Conservation (phyloP, 2,329 filamentous ascomycete genomes). For the Coniochaeta prunicola region DNA sequence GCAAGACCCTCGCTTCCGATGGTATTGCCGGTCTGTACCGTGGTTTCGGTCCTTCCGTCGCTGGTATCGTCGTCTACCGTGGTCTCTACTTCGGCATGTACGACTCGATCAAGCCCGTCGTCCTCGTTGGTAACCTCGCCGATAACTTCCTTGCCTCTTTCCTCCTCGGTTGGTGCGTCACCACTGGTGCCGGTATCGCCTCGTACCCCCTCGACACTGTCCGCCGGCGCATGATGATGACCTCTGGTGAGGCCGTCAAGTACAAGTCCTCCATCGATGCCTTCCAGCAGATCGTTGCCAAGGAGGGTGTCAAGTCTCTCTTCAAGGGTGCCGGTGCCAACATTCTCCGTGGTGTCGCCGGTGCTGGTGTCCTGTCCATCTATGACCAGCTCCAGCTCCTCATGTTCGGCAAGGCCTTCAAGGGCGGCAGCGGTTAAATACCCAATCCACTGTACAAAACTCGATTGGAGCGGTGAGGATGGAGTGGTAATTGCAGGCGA, state of each 20-base stretch:
- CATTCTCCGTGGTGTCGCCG: conserved; percentile 99
- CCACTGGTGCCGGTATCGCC: conserved; percentile 99
- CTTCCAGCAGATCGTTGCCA: conserved; percentile 91
- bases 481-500: conserved; percentile 24
- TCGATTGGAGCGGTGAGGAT: conserved; percentile 21
- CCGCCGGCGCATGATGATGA: conserved; percentile 99
- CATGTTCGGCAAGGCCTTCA: conserved; percentile 99
- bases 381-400: conserved; percentile 99
- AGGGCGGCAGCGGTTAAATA: conserved; percentile 46
- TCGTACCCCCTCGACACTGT: conserved; percentile 99
- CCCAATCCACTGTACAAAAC: conserved; percentile 27
- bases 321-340: conserved; percentile 99
- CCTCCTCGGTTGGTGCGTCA: conserved; percentile 97
- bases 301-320: conserved; percentile 96
- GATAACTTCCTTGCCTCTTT: conserved; percentile 99
- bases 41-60: conserved; percentile 99
- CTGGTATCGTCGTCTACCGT: conserved; percentile 99
- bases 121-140: conserved; percentile 84
- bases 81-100: conserved; percentile 99
- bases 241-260: conserved; percentile 95
- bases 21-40: conserved; percentile 99
- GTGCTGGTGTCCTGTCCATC: conserved; percentile 99
- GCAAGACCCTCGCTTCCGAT: conserved; percentile 98
- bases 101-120: conserved; percentile 99
- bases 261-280: conserved; percentile 97